Base-by-base conservation (phyloP, 495 filamentous ascomycete genomes). In the Aspergillus diversus region DNA sequence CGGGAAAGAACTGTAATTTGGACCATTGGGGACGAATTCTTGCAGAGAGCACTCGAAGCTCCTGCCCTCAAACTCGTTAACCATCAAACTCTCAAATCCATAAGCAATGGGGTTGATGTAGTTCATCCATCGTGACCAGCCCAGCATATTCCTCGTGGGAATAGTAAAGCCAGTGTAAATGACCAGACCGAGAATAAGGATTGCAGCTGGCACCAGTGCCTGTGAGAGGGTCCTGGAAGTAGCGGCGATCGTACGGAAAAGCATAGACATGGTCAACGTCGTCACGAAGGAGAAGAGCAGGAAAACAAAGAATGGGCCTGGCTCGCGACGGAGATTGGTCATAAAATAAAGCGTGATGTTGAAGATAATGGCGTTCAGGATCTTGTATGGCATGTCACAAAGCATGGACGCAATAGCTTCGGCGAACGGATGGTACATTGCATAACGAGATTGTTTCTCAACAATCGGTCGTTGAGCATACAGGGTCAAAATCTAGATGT, bases 401-500 rank as follows among this genome's bases (percentile, higher is more conserved):
- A 90, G 71, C 67, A 90, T 84, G 0, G 83, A 84, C 4, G 86
- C 86, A 4, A 87, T 70, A 0, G 84, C 85, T 69, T 90, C 87
- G 17, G 87, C 80, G 57, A 82, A 83, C 0, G 89, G 88, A 51
- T 87, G 86, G 57, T 90, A 90, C 69, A 90, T 84, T 32, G 86
- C 85, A 66, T 88, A 90, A 15, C 80, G 83, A 7, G 80, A 75
- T 63, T 91, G 88, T 69, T 90, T 90, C 63, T 88, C 85, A 33
- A 91, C 85, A 55, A 90, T 87, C 2, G 87, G 84, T 52, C 87
- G 82, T 75, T 89, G 86, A 0, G 77, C 77, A 64, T 87, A 89
- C 15, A 88, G 74, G 15, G 72, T 84, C 63, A 86, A 77, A 65
- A 91, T 89, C 72, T 90, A 55, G 17, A 33, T 21, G 32, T 77